Evolutionary conservation across 179 eudicot species (phyloP), one percentile per base, ranked within the genome.

Genomic region (Spergularia azorica): DNA sequence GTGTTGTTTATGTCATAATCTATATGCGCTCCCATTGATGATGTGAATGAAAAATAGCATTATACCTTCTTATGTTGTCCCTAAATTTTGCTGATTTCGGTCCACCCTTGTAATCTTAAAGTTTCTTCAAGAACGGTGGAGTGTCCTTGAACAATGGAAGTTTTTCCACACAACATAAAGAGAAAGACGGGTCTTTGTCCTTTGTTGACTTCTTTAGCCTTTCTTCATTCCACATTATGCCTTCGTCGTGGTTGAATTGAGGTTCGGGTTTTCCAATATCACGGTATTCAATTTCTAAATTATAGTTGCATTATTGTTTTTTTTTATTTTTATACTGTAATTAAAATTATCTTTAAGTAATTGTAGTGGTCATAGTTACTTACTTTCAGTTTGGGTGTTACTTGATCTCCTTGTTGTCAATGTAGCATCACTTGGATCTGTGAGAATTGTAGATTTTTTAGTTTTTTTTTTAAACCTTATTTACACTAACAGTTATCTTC

Each of bases 1-100:
- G 11, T 56, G 18, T 36, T 36, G n/a, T 51, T 50, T 6, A 38
- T 71, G 36, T n/a, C 11, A 2, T 57, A 3, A 39, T 71, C 50
- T 5, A 71, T 38, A 16, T 71, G 46, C 32, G 63, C 74, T 2
- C 74, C 63, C 63, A 56, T 71, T n/a, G n/a, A n/a, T 55, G 74
- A 55, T 56, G 73, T 70, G 61, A 70, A 70, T 52, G 73, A 13
- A 70, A 51, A 0, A 21, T 52, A 1, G 62, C 21, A 16, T 70
- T 69, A 20, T 69, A 69, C 8, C 32, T 56, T 15, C 70, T 38
- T 6, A 55, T 70, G 9, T 55, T 52, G 5, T 51, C 71, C 7
- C 17, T 38, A 10, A 67, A 67, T 15, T 67, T 67, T 21, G 56
- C 17, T 5, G 26, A 67, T 10, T 2, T 51, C 7, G 41, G 51